Percentiles rank a stretch among this genome's conserved stretches.
These are phyloP conservation scores for Gaeumannomyces tritici DNA, from an alignment of 2,329 filamentous ascomycete genomes.

Conservation along the genomic window DNA sequence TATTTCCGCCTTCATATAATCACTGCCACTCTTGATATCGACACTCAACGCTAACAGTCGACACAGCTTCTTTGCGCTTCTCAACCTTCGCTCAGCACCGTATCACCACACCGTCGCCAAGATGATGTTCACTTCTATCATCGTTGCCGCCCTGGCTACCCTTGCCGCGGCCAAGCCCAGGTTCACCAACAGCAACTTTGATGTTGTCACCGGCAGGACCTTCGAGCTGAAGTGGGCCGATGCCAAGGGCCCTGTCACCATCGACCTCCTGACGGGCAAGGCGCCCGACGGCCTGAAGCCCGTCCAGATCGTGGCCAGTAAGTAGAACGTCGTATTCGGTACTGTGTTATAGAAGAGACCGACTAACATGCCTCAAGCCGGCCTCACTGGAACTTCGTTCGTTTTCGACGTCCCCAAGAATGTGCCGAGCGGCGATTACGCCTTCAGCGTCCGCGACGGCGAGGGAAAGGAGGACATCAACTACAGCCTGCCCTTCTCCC, in stretches of 20 bases:
- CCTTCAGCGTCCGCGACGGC: slow-evolving; percentile 33
- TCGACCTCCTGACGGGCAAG: slow-evolving; percentile 28
- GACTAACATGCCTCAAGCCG: slow-evolving; percentile 18
- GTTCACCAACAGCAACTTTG: slow-evolving; percentile 20
- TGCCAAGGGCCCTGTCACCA: slow-evolving; percentile 29
- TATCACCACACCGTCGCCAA: slow-evolving; percentile 16
- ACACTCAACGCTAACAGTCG: slow-evolving; percentile 6
- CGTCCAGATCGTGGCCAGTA: slow-evolving; percentile 26
- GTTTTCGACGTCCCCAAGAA: slow-evolving; percentile 26
- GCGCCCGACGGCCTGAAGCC: slow-evolving; percentile 21
- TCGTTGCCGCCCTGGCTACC: slow-evolving; percentile 24
- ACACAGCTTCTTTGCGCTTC: background rate
- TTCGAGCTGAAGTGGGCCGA: slow-evolving; percentile 34
- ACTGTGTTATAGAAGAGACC: background rate
- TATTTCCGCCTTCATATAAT: background rate
- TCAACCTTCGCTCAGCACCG: slow-evolving; percentile 7
- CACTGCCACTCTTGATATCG: background rate
- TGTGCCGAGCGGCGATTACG: slow-evolving; percentile 30
- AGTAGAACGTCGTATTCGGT: slow-evolving; percentile 8
- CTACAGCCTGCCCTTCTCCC: slow-evolving; percentile 31
- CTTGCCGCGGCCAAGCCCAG: slow-evolving; percentile 16
- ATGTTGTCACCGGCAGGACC: slow-evolving; percentile 24
- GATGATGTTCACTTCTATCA: slow-evolving; percentile 28
- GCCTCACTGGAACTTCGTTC: slow-evolving; percentile 22
- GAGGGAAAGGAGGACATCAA: slow-evolving; percentile 21